Evolutionary conservation across 306 rosid species (phyloP), one percentile per base, ranked within the genome.

Genomic region (Prunus salicina): DNA sequence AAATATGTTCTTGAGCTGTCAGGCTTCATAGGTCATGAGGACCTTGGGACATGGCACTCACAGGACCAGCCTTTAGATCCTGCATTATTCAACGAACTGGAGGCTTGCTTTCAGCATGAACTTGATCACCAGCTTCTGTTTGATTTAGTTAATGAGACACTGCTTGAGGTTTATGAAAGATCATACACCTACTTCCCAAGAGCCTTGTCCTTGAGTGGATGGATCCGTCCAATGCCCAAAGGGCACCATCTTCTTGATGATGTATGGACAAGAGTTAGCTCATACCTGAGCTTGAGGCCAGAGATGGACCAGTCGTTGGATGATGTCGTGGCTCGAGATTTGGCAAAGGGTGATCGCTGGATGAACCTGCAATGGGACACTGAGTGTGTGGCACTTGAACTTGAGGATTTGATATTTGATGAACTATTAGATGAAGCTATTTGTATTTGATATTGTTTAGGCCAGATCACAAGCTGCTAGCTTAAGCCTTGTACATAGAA

Each of bases 221-320:
- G 20, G 22, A 87, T 85, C 60, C 89, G 57, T 73, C 84, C 92
- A 63, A 82, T 79, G 82, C 88, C 88, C 0, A 82, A 81, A 64
- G 96, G 93, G 65, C n/a, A 81, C 19, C 76, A 58, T 41, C 89
- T 92, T 82, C 84, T 89, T 5, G 83, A 84, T 34, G 86, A 80
- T 71, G 96, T 88, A 3, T 88, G 91, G 92, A 13, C 13, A 8
- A 82, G 77, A 83, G 73, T 84, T 14, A 70, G 75, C 58, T 79
- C 80, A 46, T 78, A 78, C 77, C 14, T 86, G 74, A 79, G 84
- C 84, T 81, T 91, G 84, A 90, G 86, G 79, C 97, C 96, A 6
- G 98, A 91, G 85, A 79, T 92, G 76, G 93, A 89, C 83, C 88
- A 71, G 75, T 86, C 94, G 47, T 53, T 96, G 77, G 96, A 96